Percentiles rank a stretch among this genome's conserved stretches.
Evolutionary conservation across 371 early-diverging fungal genomes (phyloP).

Genomic region (Zychaea mexicana): DNA sequence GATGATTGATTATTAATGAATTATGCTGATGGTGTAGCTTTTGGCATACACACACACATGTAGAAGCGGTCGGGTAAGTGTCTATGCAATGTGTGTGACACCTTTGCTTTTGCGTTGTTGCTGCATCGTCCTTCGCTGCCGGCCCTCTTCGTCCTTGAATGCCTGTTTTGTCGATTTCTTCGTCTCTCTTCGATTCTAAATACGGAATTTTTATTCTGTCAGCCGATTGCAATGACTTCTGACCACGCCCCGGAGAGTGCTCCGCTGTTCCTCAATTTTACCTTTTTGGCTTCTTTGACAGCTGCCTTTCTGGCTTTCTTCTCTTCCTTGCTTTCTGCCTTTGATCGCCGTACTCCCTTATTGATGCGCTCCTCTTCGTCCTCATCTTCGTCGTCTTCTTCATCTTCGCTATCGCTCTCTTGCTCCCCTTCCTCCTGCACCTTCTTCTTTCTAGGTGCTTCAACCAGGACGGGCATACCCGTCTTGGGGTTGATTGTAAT

Average conservation of each 20-base stretch:
- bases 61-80: no score
- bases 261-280: conserved; percentile 12
- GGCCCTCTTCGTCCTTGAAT: conserved; percentile 67
- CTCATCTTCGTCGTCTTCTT: conserved; percentile 49
- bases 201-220: conserved; percentile 2
- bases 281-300: conserved; percentile 78
- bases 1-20: no score
- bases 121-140: conserved; percentile 54
- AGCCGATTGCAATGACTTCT: not conserved
- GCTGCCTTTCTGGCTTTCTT: conserved; percentile 86
- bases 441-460: conserved; percentile 41
- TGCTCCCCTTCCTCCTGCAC: conserved; percentile 22
- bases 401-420: conserved; percentile 36
- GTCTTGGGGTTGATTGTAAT: conserved; percentile 65
- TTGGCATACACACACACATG: no score
- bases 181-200: conserved; percentile 63
- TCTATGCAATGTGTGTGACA: conserved; percentile 39
- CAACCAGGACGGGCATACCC: conserved; percentile 65
- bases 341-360: conserved; percentile 64
- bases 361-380: conserved; percentile 49
- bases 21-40: conserved; percentile 1
- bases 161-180: conserved; percentile 78
- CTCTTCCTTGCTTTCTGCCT: conserved; percentile 84
- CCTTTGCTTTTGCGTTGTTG: conserved; percentile 52
- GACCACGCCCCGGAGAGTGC: no score